Evolutionary conservation across 2,329 filamentous ascomycete species (phyloP), one percentile per base, ranked within the genome.

Genomic region (Venturia asperata): DNA sequence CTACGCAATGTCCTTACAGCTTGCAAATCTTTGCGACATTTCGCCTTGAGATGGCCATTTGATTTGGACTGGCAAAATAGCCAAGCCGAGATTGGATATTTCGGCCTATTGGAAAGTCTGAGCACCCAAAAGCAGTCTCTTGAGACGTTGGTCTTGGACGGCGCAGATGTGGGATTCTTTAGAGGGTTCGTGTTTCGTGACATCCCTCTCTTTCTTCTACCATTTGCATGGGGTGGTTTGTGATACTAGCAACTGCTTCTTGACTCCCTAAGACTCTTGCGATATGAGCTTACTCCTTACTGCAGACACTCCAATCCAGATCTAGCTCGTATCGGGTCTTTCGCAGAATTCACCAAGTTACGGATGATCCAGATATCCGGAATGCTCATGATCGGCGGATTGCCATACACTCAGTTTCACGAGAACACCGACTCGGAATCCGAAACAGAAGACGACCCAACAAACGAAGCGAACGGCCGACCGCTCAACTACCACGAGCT

Each of bases 41-140:
- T 61, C n/a, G 24, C 37, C 2, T 61, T 39, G 27, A 61, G 19
- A 3, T 61, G 60, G 60, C 52, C 52, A 37, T 37, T 58, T 30
- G 52, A 37, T 9, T 2, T 58, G 52, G 52, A 58, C 9, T 2
- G n/a, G 30, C 17, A 37, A 37, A 0, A 3, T 11, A 58, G 52
- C 27, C 30, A 9, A 34, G 34, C 37, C 17, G 60, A 61, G 17
- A 21, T 17, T 13, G 60, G 60, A 19, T 61, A 39, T 6, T 42
- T 11, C 15, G 60, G 60, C 9, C 60, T 61, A 10, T 15, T 61
- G 13, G 42, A 45, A 45, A 42, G 19, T 39, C 24, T 61, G 27
- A 45, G 27, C 6, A 61, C n/a, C 17, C 60, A 61, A 27, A 61
- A 42, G 60, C 39, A 61, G 15, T 42, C 60, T n/a, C 30, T 61